Conservation (phyloP, 2,329 filamentous ascomycete species). For the Tolypocladium sp. region DNA sequence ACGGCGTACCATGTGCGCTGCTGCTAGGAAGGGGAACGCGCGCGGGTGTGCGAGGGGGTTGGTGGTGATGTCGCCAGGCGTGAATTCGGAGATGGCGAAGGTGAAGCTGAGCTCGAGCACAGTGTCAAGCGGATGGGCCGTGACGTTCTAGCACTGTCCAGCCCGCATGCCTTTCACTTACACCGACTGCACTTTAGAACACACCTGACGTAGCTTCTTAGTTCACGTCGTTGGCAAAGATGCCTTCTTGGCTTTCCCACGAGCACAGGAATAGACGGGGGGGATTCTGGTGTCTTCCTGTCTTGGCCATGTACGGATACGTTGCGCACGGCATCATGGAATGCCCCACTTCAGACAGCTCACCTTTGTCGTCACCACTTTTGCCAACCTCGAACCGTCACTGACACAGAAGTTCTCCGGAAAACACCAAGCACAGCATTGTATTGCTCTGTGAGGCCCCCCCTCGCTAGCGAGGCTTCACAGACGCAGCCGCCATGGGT, state of each 20-base stretch:
- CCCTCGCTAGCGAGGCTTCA: neutral
- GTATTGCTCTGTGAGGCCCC: too few species aligned
- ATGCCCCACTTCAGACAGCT: neutral
- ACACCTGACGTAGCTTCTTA: neutral
- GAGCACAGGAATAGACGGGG: neutral
- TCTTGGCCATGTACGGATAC: too few species aligned
- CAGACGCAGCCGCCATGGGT: neutral
- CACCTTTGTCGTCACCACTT: neutral
- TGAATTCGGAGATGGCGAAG: neutral
- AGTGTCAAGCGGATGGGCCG: neutral
- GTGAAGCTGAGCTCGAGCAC: neutral
- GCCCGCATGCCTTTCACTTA: neutral
- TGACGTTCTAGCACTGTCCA: neutral
- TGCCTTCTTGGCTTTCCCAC: neutral
- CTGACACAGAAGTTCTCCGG: neutral
- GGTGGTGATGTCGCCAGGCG: neutral
- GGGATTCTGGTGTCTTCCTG: neutral
- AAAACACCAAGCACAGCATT: neutral
- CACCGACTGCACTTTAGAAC: neutral
- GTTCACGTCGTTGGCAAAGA: too few species aligned
- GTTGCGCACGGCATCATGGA: neutral
- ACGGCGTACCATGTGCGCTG: slow-evolving; percentile 1
- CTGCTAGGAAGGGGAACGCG: neutral
- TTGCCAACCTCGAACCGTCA: neutral
- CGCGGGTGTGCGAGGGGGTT: neutral